Evolutionary conservation across 1,139 yeast genomes (phyloP).

Genomic region (Pichia sp.): DNA sequence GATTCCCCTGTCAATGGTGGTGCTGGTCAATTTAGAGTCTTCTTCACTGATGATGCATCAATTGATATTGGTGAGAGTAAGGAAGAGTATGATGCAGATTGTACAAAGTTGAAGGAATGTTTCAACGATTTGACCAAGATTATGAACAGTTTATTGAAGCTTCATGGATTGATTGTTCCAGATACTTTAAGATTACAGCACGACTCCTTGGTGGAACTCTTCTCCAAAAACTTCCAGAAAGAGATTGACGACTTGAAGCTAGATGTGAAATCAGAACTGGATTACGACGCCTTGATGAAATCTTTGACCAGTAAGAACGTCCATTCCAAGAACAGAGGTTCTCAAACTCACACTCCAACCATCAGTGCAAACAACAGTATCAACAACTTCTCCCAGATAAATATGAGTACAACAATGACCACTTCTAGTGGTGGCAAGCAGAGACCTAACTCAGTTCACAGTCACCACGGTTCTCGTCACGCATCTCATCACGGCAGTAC

Average conservation of each 20-base stretch:
- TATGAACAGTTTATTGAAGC: conserved; percentile 56
- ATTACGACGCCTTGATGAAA: conserved; percentile 12
- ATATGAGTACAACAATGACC: no score
- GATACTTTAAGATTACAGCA: conserved; percentile 55
- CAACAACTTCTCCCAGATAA: no score
- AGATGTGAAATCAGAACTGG: conserved; percentile 14
- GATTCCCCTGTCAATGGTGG: conserved; percentile 95
- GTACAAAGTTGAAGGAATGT: conserved; percentile 47
- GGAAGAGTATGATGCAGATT: conserved; percentile 36
- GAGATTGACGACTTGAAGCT: conserved; percentile 42
- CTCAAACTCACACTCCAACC: neutral
- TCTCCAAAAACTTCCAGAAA: conserved; percentile 56
- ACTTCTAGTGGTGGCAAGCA: conserved; percentile 1
- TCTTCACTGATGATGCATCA: conserved; percentile 37
- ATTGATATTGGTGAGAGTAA: conserved; percentile 14
- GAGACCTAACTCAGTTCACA: conserved; percentile 4
- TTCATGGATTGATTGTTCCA: conserved; percentile 66
- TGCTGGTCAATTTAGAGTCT: conserved; percentile 72
- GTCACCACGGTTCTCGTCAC: conserved; percentile 3
- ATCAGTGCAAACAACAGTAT: conserved; percentile 7
- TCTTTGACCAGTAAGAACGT: conserved; percentile 14
- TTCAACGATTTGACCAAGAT: conserved; percentile 66
- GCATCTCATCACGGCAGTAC: conserved; percentile 4
- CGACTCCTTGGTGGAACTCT: conserved; percentile 56
- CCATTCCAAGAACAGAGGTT: conserved; percentile 12